Percentiles rank a stretch among this genome's conserved stretches.
Evolutionary conservation across 2,329 filamentous ascomycete genomes (phyloP).

Genomic region (Chaetomium sp.): DNA sequence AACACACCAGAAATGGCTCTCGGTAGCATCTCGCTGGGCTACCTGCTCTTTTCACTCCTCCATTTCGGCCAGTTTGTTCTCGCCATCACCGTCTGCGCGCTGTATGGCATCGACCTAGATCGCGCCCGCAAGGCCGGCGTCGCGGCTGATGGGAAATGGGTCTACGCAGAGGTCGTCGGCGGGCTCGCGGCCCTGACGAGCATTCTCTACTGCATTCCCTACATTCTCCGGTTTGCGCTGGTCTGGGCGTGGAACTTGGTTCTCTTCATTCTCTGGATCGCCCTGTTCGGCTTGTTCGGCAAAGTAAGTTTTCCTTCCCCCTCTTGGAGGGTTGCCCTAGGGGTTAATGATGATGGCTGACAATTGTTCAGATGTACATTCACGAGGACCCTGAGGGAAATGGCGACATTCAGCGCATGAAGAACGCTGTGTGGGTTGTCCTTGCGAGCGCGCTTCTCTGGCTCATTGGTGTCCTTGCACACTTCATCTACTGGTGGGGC

Average conservation of each 20-base stretch:
- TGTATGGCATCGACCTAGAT: constrained; percentile 67
- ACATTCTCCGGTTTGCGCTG: constrained; percentile 46
- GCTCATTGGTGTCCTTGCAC: constrained; percentile 55
- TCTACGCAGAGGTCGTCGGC: constrained; percentile 67
- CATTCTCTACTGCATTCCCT: constrained; percentile 58
- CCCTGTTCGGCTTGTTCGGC: constrained; percentile 78
- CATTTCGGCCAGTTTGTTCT: constrained; percentile 72
- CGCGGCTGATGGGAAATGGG: constrained; percentile 61
- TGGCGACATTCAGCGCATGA: constrained; percentile 65
- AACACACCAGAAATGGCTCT: neutral
- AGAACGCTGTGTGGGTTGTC: constrained; percentile 80
- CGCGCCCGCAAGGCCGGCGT: constrained; percentile 42
- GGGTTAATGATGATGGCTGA: neutral
- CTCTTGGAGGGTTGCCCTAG: neutral
- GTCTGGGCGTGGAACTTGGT: constrained; percentile 64
- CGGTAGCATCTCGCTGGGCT: constrained; percentile 35
- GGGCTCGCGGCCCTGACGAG: constrained; percentile 59
- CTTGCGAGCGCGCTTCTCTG: constrained; percentile 69
- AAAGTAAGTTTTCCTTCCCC: constrained; percentile 37
- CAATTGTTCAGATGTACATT: constrained; percentile 56
- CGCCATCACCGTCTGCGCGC: constrained; percentile 67
- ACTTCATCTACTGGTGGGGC: constrained; percentile 52
- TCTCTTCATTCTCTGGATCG: constrained; percentile 72
- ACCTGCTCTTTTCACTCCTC: constrained; percentile 53
- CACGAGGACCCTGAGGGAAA: constrained; percentile 59